Conservation (phyloP, 805 yeast genomes). For the Candida taoyuanica region DNA sequence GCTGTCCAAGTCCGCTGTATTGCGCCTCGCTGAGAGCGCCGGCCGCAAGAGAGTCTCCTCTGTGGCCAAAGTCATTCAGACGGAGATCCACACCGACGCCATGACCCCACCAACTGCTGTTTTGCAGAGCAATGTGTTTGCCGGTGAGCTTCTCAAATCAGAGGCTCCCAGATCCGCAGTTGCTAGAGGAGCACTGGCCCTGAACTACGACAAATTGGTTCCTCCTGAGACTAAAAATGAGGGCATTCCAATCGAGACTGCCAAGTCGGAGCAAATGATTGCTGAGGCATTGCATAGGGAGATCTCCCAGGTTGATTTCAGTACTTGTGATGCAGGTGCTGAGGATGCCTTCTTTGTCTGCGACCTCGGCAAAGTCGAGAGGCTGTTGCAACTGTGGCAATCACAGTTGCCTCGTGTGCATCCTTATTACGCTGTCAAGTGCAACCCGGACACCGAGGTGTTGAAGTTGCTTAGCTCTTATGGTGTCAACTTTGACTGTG, state of each 20-base stretch:
- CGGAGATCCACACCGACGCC: constrained; percentile 12
- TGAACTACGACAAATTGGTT: constrained; percentile 9
- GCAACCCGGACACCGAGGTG: constrained; percentile 71
- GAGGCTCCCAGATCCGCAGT: constrained; percentile 12
- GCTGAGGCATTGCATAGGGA: constrained; percentile 37
- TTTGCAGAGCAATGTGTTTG: constrained; percentile 9
- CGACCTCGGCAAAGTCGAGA: constrained; percentile 68
- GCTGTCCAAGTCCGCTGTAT: constrained; percentile 21
- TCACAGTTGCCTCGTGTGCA: constrained; percentile 61
- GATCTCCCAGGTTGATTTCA: constrained; percentile 44
- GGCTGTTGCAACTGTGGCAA: constrained; percentile 63
- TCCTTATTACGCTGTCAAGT: constrained; percentile 94
- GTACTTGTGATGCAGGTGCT: constrained; percentile 64
- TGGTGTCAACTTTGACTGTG: constrained; percentile 89
- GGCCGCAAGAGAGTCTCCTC: constrained; percentile 17
- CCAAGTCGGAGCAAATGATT: constrained; percentile 31
- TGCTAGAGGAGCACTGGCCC: constrained; percentile 6
- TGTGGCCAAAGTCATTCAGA: constrained; percentile 1
- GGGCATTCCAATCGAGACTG: constrained; percentile 25
- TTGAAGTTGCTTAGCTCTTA: constrained; percentile 50
- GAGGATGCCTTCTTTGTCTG: constrained; percentile 88
- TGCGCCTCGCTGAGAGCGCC: constrained; percentile 25
- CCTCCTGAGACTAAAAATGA: background rate
- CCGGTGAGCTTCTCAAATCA: constrained; percentile 7
- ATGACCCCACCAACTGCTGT: constrained; percentile 13